Evolutionary conservation across 495 filamentous ascomycete genomes (phyloP), one percentile per base, ranked within the genome.

Genomic region (Cudoniella acicularis): DNA sequence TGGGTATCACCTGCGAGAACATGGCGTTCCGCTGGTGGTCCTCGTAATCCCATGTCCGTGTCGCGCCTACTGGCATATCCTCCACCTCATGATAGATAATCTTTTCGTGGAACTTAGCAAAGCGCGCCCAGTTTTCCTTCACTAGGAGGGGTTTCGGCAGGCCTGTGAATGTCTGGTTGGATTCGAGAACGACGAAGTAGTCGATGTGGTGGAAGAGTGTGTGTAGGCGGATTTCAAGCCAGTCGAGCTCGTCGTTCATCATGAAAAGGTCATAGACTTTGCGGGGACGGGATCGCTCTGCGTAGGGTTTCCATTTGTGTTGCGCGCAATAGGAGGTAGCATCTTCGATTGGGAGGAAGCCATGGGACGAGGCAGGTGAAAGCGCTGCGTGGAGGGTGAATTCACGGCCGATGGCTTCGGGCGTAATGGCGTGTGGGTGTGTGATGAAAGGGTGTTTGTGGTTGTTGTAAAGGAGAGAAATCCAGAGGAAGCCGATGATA

Each of bases 161-260:
- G 1, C 70, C 68, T 0, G 77, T 79, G 52, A 76, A 80, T 10
- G 70, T 74, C 47, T 77, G 72, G 47, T 64, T 64, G 1, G 68
- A 70, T 65, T 80, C 77, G 57, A 80, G 68, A 53, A 79, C 74
- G 59, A 77, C 74, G 65, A 79, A 79, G 61, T 78, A 79, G 52
- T 77, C 77, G 45, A 80, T 67, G 43, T 67, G 40, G 0, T 64
- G 22, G 4, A 57, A 50, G 27, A 77, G 59, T 17, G 73, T 71
- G 46, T 69, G 45, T 0, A 79, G 54, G 1, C 75, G 70, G 48
- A 79, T 75, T 49, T 78, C 76, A 13, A 79, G 68, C 77, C 75
- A 77, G 52, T 78, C 75, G 8, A 79, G 63, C 66, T 78, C 77
- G 6, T 65, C 70, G 36, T 72, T 74, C 16, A 79, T 52, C 47